A percentile compares a stretch with the other conserved stretches of the same genome.
phyloP scores from a whole-genome alignment of 106 monocot genomes.

The Apostasia shenzhenica region DNA sequence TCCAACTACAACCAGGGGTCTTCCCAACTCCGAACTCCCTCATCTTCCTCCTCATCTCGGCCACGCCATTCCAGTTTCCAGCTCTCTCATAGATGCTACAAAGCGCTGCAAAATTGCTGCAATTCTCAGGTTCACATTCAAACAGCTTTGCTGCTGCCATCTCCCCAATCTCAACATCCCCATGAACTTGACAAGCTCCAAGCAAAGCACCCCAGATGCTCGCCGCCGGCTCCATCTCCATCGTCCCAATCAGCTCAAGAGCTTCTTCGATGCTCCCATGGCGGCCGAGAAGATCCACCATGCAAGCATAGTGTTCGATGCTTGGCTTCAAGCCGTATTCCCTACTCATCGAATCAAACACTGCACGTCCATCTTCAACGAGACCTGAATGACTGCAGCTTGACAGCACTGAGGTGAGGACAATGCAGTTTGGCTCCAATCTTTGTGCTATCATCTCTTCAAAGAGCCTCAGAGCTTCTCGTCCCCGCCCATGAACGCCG shows the following conservation, averaged over 20 bases:
- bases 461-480: constrained; percentile 26
- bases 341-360: constrained; percentile 32
- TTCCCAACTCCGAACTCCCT: constrained; percentile 37
- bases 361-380: constrained; percentile 20
- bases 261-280: constrained; percentile 36
- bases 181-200: constrained; percentile 38
- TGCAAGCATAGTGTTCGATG: constrained; percentile 56
- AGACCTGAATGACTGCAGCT: constrained; percentile 63
- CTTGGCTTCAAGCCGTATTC: constrained; percentile 22
- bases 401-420: constrained; percentile 41
- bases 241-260: constrained; percentile 24
- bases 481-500: constrained; percentile 42
- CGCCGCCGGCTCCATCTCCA: constrained; percentile 37
- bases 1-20: constrained; percentile 55
- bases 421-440: constrained; percentile 31
- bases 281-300: constrained; percentile 57
- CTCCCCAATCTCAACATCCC: constrained; percentile 45
- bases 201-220: constrained; percentile 66
- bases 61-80: constrained; percentile 16
- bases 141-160: constrained; percentile 46
- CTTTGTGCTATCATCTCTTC: constrained; percentile 36
- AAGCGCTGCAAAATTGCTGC: constrained; percentile 57
- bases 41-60: constrained; percentile 39
- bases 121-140: constrained; percentile 36
- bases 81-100: constrained; percentile 45